These are phyloP conservation scores for Penicillium egyptiacum DNA, from an alignment of 495 filamentous ascomycete species.

Conservation along the genomic window DNA sequence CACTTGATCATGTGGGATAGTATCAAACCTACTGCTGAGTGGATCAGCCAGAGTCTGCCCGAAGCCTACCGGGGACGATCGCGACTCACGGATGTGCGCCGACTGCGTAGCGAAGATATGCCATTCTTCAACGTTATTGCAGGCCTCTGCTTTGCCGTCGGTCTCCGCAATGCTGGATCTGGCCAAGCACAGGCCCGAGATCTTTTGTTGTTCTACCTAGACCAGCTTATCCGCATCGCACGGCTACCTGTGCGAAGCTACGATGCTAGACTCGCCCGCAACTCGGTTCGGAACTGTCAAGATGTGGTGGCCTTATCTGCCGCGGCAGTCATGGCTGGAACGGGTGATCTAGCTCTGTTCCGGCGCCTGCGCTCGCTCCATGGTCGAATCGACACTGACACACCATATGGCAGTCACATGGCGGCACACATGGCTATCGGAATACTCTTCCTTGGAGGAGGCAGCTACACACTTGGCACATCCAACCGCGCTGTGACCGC, in stretches of 20 bases:
- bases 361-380: conserved; percentile 86
- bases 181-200: conserved; percentile 69
- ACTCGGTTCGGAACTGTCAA: conserved; percentile 85
- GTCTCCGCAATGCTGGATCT: conserved; percentile 85
- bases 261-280: conserved; percentile 76
- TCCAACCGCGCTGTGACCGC: conserved; percentile 82
- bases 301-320: conserved; percentile 77
- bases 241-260: conserved; percentile 66
- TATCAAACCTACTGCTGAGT: conserved; percentile 66
- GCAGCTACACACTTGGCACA: conserved; percentile 88
- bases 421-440: conserved; percentile 91
- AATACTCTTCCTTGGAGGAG: conserved; percentile 85
- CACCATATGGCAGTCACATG: conserved; percentile 89
- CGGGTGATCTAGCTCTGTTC: conserved; percentile 85
- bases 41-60: conserved; percentile 75
- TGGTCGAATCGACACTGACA: conserved; percentile 80
- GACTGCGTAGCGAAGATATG: conserved; percentile 72
- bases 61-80: conserved; percentile 58
- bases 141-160: conserved; percentile 82
- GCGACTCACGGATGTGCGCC: conserved; percentile 51
- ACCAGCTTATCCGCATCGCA: conserved; percentile 81
- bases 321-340: conserved; percentile 93
- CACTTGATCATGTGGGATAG: conserved; percentile 92
- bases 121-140: conserved; percentile 91
- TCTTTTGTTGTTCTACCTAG: conserved; percentile 78